Evolutionary conservation across 2,329 filamentous ascomycete species (phyloP).

Genomic region (Daldinia sp.): DNA sequence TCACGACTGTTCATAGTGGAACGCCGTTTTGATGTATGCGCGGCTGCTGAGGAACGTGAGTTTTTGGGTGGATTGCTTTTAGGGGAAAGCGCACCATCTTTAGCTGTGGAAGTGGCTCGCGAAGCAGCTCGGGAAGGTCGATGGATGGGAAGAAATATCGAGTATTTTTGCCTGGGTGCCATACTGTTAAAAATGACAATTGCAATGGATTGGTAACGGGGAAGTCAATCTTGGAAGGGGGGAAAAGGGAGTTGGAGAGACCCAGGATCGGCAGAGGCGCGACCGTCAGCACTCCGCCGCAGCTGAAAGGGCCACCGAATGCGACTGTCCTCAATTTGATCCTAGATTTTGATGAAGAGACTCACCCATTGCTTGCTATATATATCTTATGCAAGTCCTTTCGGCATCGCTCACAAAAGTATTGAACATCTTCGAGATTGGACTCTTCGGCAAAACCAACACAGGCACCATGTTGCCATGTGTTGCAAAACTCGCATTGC

Average conservation of each 20-base stretch:
- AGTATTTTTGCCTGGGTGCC: conserved; percentile 70
- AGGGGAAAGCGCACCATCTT: conserved; percentile 69
- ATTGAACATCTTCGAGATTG: conserved; percentile 84
- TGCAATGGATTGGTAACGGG: conserved; percentile 24
- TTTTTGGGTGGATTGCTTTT: conserved; percentile 68
- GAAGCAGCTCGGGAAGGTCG: conserved; percentile 68
- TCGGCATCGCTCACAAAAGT: conserved; percentile 96
- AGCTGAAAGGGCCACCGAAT: conserved; percentile 44
- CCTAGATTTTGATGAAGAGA: conserved; percentile 27
- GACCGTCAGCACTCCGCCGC: conserved; percentile 45
- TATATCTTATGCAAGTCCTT: conserved; percentile 91
- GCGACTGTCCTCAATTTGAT: conserved; percentile 30
- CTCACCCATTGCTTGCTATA: conserved; percentile 86
- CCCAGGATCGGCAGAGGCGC: conserved; percentile 45
- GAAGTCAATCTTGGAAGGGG: conserved; percentile 39
- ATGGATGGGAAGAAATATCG: conserved; percentile 72
- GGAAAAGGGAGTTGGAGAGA: conserved; percentile 29
- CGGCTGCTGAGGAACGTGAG: conserved; percentile 62
- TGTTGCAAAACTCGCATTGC: conserved; percentile 96
- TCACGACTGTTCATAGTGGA: conserved; percentile 98
- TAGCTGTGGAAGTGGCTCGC: conserved; percentile 73
- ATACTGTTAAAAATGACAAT: conserved; percentile 55
- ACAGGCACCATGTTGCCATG: conserved; percentile 98
- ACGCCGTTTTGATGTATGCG: conserved; percentile 79
- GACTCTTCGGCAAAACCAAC: conserved; percentile 95